These are phyloP conservation scores for Suillus brevipes DNA, from an alignment of 768 basidiomycete species.

Conservation along the genomic window DNA sequence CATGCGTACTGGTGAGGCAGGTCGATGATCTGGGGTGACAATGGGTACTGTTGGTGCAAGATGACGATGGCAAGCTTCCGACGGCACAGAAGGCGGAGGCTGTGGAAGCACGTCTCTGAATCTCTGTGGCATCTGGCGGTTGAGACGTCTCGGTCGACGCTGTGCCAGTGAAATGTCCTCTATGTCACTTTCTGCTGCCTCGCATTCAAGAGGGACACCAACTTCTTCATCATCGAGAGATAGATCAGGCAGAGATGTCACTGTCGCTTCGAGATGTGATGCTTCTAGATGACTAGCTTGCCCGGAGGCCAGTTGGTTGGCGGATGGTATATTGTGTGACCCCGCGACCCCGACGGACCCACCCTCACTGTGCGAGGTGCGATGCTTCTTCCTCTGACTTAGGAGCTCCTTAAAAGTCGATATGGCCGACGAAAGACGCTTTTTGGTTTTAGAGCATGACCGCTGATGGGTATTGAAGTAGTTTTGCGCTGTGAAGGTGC, in stretches of 20 bases:
- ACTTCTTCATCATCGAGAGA: too few relatives aligned
- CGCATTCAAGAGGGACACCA: too few relatives aligned
- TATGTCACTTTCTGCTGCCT: too few relatives aligned
- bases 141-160: background rate
- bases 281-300: too few relatives aligned
- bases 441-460: background rate
- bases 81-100: background rate
- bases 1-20: background rate
- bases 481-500: background rate
- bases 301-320: too few relatives aligned
- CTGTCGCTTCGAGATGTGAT: too few relatives aligned
- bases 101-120: background rate
- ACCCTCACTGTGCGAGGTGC: background rate
- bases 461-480: background rate
- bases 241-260: too few relatives aligned
- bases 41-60: background rate
- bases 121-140: background rate
- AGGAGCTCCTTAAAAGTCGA: background rate
- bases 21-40: background rate
- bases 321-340: too few relatives aligned
- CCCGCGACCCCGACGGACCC: too few relatives aligned
- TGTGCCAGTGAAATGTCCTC: background rate
- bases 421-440: background rate
- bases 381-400: background rate
- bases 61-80: background rate